Evolutionary conservation across 306 rosid species (phyloP).

Genomic region (Canavalia gladiata): DNA sequence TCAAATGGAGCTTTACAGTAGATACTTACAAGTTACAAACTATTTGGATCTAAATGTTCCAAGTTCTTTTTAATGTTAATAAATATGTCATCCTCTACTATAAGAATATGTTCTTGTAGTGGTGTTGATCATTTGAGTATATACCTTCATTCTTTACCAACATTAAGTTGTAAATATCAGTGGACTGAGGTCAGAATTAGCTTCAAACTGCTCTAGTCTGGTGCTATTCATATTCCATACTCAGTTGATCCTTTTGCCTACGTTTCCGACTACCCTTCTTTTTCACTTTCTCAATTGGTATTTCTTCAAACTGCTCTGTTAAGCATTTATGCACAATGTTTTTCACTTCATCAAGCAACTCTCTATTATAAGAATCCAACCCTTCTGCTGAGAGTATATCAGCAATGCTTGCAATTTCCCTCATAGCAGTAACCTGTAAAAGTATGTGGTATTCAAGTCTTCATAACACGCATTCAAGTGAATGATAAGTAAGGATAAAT

Average conservation of each 20-base stretch:
- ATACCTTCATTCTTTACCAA: slow-evolving; percentile 32
- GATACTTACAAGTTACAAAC: slow-evolving; percentile 29
- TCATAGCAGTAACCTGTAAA: slow-evolving; percentile 72
- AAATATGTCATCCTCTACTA: slow-evolving; percentile 25
- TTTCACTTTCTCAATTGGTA: slow-evolving; percentile 60
- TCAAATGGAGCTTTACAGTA: slow-evolving; percentile 35
- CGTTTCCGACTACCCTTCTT: slow-evolving; percentile 69
- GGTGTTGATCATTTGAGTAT: slow-evolving; percentile 32
- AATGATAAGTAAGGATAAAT: slow-evolving; percentile 18
- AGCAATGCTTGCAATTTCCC: slow-evolving; percentile 73
- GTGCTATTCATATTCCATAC: slow-evolving; percentile 46
- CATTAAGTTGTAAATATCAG: slow-evolving; percentile 21
- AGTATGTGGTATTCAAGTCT: slow-evolving; percentile 5
- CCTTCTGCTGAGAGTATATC: slow-evolving; percentile 65
- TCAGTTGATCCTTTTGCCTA: slow-evolving; percentile 56
- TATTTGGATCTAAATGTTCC: slow-evolving; percentile 43
- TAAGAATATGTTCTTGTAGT: slow-evolving; percentile 16
- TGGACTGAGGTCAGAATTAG: slow-evolving; percentile 30
- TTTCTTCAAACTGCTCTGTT: slow-evolving; percentile 68
- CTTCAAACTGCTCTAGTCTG: slow-evolving; percentile 32
- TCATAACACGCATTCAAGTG: slow-evolving; percentile 17
- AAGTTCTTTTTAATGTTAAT: background rate
- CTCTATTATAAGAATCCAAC: slow-evolving; percentile 69
- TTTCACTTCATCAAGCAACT: slow-evolving; percentile 69
- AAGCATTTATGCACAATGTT: slow-evolving; percentile 66